Base-by-base conservation (phyloP, 202 grass and related monocot genomes). In the Miscanthus sacchariflorus region DNA sequence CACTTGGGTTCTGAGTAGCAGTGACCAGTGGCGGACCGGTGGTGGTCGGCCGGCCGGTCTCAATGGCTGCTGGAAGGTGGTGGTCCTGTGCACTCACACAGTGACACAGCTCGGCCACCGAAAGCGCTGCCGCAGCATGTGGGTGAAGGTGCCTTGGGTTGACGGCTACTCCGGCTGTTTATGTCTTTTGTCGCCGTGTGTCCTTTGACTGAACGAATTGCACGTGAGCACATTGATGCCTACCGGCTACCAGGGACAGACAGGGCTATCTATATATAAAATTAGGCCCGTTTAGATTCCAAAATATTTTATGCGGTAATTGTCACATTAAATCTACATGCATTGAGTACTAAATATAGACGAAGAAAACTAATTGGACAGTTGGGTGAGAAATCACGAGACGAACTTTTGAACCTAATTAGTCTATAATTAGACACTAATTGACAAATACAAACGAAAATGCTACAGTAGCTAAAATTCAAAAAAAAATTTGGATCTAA, bases 71-170 rank as follows among this genome's bases (percentile, higher is more conserved):
- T 74, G 54, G 70, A 74, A 44, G 33, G 44, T 21, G 38, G 76
- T 86, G 83, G 77, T 81, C 78, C 72, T 46, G 23, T 28, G 59
- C 52, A 63, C 19, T 61, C 33, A 19, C 17, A 6, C 52, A 54
- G 38, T 70, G 43, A 44, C 30, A 70, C 80, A 35, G 25, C 44
- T 7, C 70, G 17, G 69, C 5, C 89, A 88, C 89, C 85, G 85
- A 88, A 87, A 91, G 85, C 13, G 61, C 40, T 50, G 61, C 21
- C 80, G 76, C 23, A 74, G 70, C 81, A 88, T 76, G 85, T 84
- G 81, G 80, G 63, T 0, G 80, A 61, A 24, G 38, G 64, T 5
- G 72, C 83, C 65, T 86, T 90, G 40, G 30, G 81, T 90, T 77
- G 83, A 90, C 78, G 33, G 6, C 40, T 33, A 52, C 6, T 50